phyloP scores from a whole-genome alignment of 2,329 filamentous ascomycete species.

The Colletotrichum sp. region DNA sequence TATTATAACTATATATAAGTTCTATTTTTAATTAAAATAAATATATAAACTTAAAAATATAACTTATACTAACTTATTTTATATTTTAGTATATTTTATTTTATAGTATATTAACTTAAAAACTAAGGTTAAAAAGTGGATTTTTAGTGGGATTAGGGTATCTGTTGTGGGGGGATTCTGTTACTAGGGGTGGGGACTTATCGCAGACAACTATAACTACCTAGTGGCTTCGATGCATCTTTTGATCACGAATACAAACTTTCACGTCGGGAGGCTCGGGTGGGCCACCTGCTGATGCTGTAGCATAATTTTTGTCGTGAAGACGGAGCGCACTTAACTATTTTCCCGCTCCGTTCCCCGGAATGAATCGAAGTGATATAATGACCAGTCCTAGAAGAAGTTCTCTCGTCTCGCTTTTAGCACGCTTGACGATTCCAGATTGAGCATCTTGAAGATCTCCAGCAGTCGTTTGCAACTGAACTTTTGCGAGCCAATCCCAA shows the following conservation, averaged over 20 bases:
- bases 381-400: fast-evolving
- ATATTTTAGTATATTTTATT: too few species aligned
- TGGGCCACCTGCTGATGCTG: background rate
- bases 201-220: background rate
- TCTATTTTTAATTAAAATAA: too few species aligned
- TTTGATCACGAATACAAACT: background rate
- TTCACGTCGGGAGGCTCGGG: background rate
- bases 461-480: background rate
- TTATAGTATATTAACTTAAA: too few species aligned
- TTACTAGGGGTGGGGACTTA: too few species aligned
- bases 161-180: too few species aligned
- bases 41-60: too few species aligned
- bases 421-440: fast-evolving
- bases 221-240: background rate
- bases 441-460: background rate
- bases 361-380: fast-evolving
- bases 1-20: too few species aligned
- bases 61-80: too few species aligned
- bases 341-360: background rate
- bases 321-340: fast-evolving
- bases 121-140: too few species aligned
- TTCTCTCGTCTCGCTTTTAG: fast-evolving
- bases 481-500: background rate
- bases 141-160: too few species aligned
- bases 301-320: background rate